Conservation (phyloP, 768 basidiomycete species). For the Mycena galopus region DNA sequence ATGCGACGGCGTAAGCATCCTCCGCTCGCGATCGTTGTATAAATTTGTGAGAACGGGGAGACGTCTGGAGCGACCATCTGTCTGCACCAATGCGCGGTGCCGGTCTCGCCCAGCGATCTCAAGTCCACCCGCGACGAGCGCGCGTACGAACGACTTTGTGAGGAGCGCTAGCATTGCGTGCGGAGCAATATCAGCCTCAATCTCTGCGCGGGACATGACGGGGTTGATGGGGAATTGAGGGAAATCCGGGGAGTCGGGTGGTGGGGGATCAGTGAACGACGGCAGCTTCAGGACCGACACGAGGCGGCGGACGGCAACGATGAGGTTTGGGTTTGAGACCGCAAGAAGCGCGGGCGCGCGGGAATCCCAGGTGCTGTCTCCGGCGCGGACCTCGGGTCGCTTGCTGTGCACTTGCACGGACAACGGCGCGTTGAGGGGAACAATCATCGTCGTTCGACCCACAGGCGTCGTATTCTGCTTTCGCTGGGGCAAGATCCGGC, state of each 20-base stretch:
- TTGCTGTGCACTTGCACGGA: neutral
- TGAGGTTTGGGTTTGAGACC: constrained; percentile 49
- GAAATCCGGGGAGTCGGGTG: constrained; percentile 23
- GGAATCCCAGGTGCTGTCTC: constrained; percentile 29
- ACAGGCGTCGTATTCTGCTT: neutral
- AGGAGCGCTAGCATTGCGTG: constrained; percentile 55
- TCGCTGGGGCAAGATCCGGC: constrained; percentile 19
- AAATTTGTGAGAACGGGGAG: constrained; percentile 31
- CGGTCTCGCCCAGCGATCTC: constrained; percentile 52
- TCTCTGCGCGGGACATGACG: constrained; percentile 42
- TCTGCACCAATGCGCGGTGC: constrained; percentile 30
- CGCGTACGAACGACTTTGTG: constrained; percentile 49
- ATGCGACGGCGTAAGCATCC: constrained; percentile 58
- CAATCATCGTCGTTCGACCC: neutral
- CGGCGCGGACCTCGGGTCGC: neutral
- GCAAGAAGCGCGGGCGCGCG: constrained; percentile 40
- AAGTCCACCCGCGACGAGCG: constrained; percentile 53
- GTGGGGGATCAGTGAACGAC: constrained; percentile 34
- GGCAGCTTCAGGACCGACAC: constrained; percentile 44
- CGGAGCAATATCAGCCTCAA: constrained; percentile 55
- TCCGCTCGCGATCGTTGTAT: constrained; percentile 25
- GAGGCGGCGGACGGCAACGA: constrained; percentile 46
- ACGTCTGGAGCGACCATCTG: constrained; percentile 35
- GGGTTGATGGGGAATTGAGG: constrained; percentile 43
- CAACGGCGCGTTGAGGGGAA: neutral